Conservation (phyloP, 805 yeast species). For the Saccharomycopsis sp. region DNA sequence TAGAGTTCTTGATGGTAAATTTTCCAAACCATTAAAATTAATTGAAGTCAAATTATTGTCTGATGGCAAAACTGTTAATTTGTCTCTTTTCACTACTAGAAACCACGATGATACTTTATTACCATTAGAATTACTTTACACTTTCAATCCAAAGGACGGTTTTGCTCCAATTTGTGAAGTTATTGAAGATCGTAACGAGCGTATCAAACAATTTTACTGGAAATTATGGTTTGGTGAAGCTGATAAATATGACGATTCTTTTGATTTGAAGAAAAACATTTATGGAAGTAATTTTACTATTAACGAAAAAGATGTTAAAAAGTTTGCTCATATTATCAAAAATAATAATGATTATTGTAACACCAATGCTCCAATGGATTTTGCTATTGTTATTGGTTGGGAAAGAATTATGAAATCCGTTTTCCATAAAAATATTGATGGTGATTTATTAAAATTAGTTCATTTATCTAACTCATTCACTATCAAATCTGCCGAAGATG, state of each 20-base stretch:
- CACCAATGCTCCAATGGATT: slow-evolving; percentile 96
- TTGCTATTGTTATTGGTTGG: slow-evolving; percentile 98
- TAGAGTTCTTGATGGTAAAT: slow-evolving; percentile 46
- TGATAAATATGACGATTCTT: slow-evolving; percentile 36
- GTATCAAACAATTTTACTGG: slow-evolving; percentile 97
- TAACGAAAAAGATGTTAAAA: slow-evolving; percentile 69
- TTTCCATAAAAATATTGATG: slow-evolving; percentile 93
- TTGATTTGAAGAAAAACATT: slow-evolving; percentile 36
- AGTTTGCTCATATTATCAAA: slow-evolving; percentile 94
- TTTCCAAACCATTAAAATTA: slow-evolving; percentile 40
- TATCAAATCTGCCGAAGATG: slow-evolving; percentile 86
- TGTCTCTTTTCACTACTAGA: slow-evolving; percentile 79
- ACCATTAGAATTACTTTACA: slow-evolving; percentile 67
- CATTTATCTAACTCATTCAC: slow-evolving; percentile 92
- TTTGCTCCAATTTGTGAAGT: slow-evolving; percentile 90
- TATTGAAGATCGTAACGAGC: slow-evolving; percentile 79
- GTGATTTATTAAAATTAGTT: slow-evolving; percentile 87
- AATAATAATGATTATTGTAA: slow-evolving; percentile 44
- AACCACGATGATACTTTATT: slow-evolving; percentile 68
- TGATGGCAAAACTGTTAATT: slow-evolving; percentile 42
- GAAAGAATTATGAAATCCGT: slow-evolving; percentile 95
- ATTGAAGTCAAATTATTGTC: slow-evolving; percentile 48
- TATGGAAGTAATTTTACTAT: slow-evolving; percentile 52
- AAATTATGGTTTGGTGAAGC: slow-evolving; percentile 79
- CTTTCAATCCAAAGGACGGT: slow-evolving; percentile 78